Evolutionary conservation across 345 rosid species (phyloP).

Genomic region (Pistacia integerrima): DNA sequence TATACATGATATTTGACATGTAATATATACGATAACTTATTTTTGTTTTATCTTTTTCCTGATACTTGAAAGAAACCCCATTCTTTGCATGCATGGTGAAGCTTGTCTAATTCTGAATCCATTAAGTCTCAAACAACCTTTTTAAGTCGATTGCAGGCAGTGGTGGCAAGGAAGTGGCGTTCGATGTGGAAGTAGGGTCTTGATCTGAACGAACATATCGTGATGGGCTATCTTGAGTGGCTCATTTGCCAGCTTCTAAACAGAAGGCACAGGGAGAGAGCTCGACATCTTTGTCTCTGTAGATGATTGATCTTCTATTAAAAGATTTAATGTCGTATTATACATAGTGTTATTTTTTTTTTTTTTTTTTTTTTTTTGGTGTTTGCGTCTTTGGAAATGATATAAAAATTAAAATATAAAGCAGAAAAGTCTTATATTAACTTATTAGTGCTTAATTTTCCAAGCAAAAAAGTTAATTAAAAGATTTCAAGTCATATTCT

Average conservation of each 20-base stretch:
- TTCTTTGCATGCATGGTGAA: conserved; percentile 24
- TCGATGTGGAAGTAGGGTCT: not conserved
- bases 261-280: conserved; percentile 11
- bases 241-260: conserved; percentile 14
- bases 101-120: conserved; percentile 23
- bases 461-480: no score
- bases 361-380: no score
- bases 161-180: conserved; percentile 3
- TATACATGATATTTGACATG: not conserved
- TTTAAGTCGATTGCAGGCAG: conserved; percentile 21
- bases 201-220: conserved; percentile 4
- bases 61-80: conserved; percentile 35
- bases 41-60: no score
- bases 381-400: no score
- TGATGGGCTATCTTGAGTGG: no score
- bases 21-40: no score
- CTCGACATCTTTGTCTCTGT: not conserved
- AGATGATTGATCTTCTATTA: not conserved
- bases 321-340: no score
- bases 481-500: no score
- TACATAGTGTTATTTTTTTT: no score
- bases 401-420: no score
- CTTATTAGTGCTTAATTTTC: no score
- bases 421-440: no score
- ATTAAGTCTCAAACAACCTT: conserved; percentile 14